Evolutionary conservation across 345 rosid genomes (phyloP).

Genomic region (Eutrema yunnanense): DNA sequence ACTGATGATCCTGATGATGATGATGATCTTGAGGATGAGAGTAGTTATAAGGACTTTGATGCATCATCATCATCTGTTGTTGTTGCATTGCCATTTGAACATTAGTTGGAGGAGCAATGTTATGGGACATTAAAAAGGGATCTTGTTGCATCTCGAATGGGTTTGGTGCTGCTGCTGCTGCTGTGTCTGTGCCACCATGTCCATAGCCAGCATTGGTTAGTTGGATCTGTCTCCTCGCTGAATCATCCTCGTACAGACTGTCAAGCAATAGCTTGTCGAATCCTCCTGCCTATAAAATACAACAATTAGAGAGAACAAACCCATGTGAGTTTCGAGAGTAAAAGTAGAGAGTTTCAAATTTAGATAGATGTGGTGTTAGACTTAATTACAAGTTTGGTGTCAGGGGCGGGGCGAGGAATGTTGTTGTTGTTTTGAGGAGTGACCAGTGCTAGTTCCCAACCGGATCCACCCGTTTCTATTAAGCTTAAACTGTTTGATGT

Average conservation of each 20-base stretch:
- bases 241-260: constrained; percentile 89
- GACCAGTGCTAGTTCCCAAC: constrained; percentile 95
- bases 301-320: not conserved
- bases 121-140: constrained; percentile 63
- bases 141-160: constrained; percentile 67
- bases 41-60: constrained; percentile 31
- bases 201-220: constrained; percentile 79
- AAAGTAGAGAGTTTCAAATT: not conserved
- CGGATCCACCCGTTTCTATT: constrained; percentile 47
- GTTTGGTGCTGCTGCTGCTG: constrained; percentile 31
- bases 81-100: constrained; percentile 79
- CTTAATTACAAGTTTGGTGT: constrained; percentile 64
- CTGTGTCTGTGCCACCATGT: constrained; percentile 30
- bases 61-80: constrained; percentile 32
- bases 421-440: constrained; percentile 76
- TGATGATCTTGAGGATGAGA: constrained; percentile 3
- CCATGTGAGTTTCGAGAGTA: not conserved
- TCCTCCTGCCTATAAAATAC: constrained; percentile 70
- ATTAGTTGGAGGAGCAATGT: constrained; percentile 60
- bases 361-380: not conserved
- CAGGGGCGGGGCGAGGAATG: constrained; percentile 31
- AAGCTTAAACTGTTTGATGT: constrained; percentile 49
- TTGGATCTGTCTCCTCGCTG: constrained; percentile 72
- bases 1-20: constrained; percentile 25
- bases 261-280: constrained; percentile 81